Conservation (phyloP, 2,329 filamentous ascomycete genomes). For the Aureobasidium sp. region DNA sequence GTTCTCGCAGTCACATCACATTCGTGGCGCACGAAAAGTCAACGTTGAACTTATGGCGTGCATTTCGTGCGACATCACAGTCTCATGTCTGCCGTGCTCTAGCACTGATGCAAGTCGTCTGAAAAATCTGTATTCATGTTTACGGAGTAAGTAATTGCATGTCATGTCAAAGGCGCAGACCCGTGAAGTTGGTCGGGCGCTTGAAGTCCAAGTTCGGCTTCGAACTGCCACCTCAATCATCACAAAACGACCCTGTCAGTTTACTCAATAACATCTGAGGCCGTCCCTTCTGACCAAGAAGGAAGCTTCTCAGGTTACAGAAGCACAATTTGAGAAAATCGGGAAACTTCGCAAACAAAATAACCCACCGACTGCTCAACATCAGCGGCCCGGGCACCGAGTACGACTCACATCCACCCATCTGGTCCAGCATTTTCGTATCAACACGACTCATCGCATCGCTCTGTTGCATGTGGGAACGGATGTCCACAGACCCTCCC, state of each 20-base stretch:
- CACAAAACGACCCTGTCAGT: background rate
- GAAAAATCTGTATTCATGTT: background rate
- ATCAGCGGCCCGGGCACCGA: background rate
- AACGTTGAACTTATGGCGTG: conserved; percentile 8
- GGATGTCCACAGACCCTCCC: conserved; percentile 4
- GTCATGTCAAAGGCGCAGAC: background rate
- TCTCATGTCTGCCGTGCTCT: background rate
- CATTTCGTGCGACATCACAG: background rate
- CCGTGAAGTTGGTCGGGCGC: background rate
- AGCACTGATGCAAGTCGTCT: background rate
- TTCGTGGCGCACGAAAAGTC: conserved; percentile 3
- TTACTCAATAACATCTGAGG: background rate
- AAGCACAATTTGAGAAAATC: background rate
- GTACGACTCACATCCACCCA: background rate
- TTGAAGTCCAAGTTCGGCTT: background rate
- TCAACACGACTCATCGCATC: background rate
- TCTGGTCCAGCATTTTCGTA: background rate
- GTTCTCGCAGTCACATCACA: background rate
- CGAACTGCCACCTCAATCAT: background rate
- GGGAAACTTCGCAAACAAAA: conserved; percentile 1
- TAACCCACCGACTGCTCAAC: background rate
- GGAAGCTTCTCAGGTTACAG: background rate
- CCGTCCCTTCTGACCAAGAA: background rate
- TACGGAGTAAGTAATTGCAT: background rate
- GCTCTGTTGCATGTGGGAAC: background rate